Conservation (phyloP, 2,329 filamentous ascomycete genomes). For the Colletotrichum eremochloae region DNA sequence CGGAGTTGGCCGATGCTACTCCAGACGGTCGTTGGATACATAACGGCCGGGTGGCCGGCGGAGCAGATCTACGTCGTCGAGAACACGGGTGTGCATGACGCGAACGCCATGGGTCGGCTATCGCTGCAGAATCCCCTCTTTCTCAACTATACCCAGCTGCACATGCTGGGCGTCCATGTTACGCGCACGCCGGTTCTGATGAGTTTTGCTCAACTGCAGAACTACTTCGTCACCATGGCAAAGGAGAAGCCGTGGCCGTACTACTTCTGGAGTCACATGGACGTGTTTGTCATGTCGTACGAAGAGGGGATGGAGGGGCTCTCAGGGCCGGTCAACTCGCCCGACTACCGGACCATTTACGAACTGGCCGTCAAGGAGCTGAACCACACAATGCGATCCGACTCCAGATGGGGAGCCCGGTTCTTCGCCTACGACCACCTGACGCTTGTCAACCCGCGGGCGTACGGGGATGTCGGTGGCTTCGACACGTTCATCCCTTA, state of each 20-base stretch:
- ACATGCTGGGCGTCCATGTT: slow-evolving; percentile 64
- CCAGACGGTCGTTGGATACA: slow-evolving; percentile 68
- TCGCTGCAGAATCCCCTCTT: slow-evolving; percentile 69
- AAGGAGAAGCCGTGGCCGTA: slow-evolving; percentile 59
- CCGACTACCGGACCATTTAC: slow-evolving; percentile 58
- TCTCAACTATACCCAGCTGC: slow-evolving; percentile 64
- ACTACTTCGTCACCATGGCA: slow-evolving; percentile 63
- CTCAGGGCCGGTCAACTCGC: slow-evolving; percentile 48
- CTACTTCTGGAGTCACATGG: slow-evolving; percentile 71
- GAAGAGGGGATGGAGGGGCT: slow-evolving; percentile 51
- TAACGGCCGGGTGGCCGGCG: slow-evolving; percentile 71
- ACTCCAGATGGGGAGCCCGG: slow-evolving; percentile 62
- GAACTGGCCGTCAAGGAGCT: slow-evolving; percentile 55
- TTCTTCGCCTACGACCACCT: slow-evolving; percentile 72
- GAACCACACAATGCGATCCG: slow-evolving; percentile 48
- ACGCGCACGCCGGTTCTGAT: slow-evolving; percentile 65
- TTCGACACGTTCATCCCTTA: slow-evolving; percentile 72
- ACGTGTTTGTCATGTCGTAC: slow-evolving; percentile 59
- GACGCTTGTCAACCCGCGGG: slow-evolving; percentile 66
- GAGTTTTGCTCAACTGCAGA: slow-evolving; percentile 68
- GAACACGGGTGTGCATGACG: slow-evolving; percentile 69
- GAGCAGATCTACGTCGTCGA: slow-evolving; percentile 70
- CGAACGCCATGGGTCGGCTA: slow-evolving; percentile 62
- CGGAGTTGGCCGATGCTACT: slow-evolving; percentile 67
- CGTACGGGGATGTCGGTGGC: slow-evolving; percentile 63